Base-by-base conservation (phyloP, 306 rosid genomes). In the Adenanthera pavonina region DNA sequence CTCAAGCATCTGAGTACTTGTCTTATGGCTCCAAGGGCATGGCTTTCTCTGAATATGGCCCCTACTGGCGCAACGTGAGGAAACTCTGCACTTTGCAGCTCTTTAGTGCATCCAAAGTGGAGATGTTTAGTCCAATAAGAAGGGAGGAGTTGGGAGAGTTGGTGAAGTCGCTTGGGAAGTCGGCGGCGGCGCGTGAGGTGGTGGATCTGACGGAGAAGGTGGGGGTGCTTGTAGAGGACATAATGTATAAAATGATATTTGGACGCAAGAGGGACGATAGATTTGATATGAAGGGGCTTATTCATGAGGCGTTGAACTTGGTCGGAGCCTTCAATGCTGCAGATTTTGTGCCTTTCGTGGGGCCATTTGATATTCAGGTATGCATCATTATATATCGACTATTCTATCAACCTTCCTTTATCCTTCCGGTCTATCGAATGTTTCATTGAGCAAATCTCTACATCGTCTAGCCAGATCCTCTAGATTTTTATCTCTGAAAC, bases 1-100 rank as follows among this genome's bases (percentile, higher is more conserved):
- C 38, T 7, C 62, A 48, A 35, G 74, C 62, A 0, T 15, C 61
- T 11, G 36, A 59, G 38, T 25, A 8, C 65, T 15, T 59, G 4
- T 20, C 38, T 59, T 33, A 74, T 52, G 74, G 73, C 40, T 0
- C 73, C 12, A 74, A 68, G 57, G 84, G 87, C 20, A 1, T 79
- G 49, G 47, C 4, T 7, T 47, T 64, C 13, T 30, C 61, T 7
- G 64, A 48, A 13, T 77, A 64, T 35, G 84, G 84, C 30, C 19
- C 84, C 0, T 84, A 84, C 20, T 84, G 84, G 84, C 84, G 84
- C 74, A 59, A 49, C 74, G 3, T 79, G 34, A 84, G 84, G 46
- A 84, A 79, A 41, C 13, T 84, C 5, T 75, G 84, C 49, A 79
- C 34, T 0, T 67, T 66, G 0, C 77, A 79, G 11, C 69, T 84